Base-by-base conservation (phyloP, 176 grass and related monocot species). In the Juncus inflexus region DNA sequence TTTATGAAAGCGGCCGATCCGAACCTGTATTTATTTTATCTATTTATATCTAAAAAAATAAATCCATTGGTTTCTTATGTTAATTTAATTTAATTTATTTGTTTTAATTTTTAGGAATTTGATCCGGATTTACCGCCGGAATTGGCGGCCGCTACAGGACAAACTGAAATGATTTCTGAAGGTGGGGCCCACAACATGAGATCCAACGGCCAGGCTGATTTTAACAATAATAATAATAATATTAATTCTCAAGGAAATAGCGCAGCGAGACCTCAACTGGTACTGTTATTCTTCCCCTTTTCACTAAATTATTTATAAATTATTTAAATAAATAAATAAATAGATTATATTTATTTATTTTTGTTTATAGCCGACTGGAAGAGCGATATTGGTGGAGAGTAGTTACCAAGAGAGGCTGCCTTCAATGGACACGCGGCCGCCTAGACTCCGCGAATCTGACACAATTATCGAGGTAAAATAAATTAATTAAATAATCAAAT, bases 61-160 rank as follows among this genome's bases (percentile, higher is more conserved):
- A 62, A 19, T 71, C 42, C 11, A 62, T n/a, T n/a, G n/a, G n/a
- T n/a, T n/a, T n/a, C 16, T 60, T 51, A 42, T 74, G 51, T 64
- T 41, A 35, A 79, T 10, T 82, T 47, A 47, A 47, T 47, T 47
- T 47, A 1, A 9, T 47, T 6, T 58, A 2, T 62, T 80, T 28
- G 1, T 28, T 74, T 77, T 54, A 8, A 74, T 67, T 83, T 78
- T 78, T 73, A 99, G 95, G 89, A 83, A 42, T 99, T 82, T 5
- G 95, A 99, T 75, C 95, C 95, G 77, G 95, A 99, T 90, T 76
- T 99, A 76, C 95, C 95, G 37, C 95, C 95, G 15, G 95, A 99
- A 76, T 78, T 99, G 78, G 95, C 95, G 56, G 95, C 95, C 75
- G 95, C 86, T 63, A 54, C 89, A 60, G 58, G 58, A 40, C 72